A percentile compares a stretch with the other conserved stretches of the same genome.
Evolutionary conservation across 1,284 basidiomycete genomes (phyloP).

Genomic region (Fomitopsis betulina): DNA sequence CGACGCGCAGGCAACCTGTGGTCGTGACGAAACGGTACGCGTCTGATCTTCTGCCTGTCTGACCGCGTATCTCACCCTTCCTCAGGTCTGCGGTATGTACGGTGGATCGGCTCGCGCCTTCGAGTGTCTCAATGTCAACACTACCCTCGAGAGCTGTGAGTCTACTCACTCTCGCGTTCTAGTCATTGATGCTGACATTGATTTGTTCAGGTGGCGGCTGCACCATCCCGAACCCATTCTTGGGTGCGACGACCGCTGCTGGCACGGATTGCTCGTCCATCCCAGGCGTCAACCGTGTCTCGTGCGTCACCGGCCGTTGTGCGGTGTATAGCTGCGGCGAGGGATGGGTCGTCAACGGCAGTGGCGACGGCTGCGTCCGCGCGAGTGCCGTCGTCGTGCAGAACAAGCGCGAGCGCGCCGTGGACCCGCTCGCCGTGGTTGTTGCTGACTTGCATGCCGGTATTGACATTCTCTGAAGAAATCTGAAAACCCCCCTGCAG

Average conservation of each 20-base stretch:
- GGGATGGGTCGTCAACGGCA: constrained; percentile 21
- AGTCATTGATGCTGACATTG: not conserved
- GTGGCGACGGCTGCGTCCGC: constrained; percentile 10
- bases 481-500: no score
- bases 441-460: no score
- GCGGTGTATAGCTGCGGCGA: constrained; percentile 23
- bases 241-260: not conserved
- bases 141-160: constrained; percentile 29
- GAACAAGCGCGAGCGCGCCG: not conserved
- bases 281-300: constrained; percentile 23
- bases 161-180: not conserved
- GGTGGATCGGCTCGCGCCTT: constrained; percentile 16
- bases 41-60: not conserved
- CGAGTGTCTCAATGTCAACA: constrained; percentile 26
- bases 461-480: no score
- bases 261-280: constrained; percentile 31
- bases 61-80: not conserved
- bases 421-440: not conserved
- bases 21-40: constrained; percentile 9
- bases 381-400: not conserved
- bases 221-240: constrained; percentile 16
- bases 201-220: constrained; percentile 29
- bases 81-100: constrained; percentile 22
- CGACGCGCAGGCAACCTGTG: constrained; percentile 9
- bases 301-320: constrained; percentile 27